Base-by-base conservation (phyloP, 2,329 filamentous ascomycete genomes). In the Alternaria arbusti region DNA sequence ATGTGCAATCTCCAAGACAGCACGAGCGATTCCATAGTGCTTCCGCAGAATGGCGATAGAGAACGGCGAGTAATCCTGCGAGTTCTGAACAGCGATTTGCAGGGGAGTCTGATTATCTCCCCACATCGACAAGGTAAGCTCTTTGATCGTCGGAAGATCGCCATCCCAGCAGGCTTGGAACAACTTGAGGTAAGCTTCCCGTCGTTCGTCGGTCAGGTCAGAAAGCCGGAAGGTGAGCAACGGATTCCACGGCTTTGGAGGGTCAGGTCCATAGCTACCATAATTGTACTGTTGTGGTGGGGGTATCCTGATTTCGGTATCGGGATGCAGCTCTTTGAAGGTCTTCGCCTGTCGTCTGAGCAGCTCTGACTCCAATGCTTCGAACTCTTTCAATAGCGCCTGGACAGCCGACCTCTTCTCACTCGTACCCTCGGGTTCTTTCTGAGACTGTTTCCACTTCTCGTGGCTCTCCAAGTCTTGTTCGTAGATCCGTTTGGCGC, bases 101-200 rank as follows among this genome's bases (percentile, higher is more conserved):
- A 96, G 82, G 0, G 76, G 76, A 28, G 84, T 79, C 56, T 89
- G 83, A 6, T 84, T 79, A 6, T 85, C 80, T 12, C 86, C 82
- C 87, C 89, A 91, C 2, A 86, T 80, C 11, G 83, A 80, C 20
- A 92, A 79, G 1, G 90, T 91, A 40, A 92, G 81, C 13, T 80
- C 77, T 72, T 91, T 92, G 77, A 95, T 87, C 4, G 82, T 87
- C 1, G 87, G 82, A 1, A 91, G 67, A 68, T 96, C 87, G n/a
- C 90, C 90, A 5, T 71, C 71, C 91, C 91, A 96, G 5, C 88
- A 88, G 36, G 91, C 91, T 73, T 95, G 88, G 75, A 92, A 91
- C 82, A 95, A 78, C 65, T 86, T 81, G 6, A 91, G 65, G 65
- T 94, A 95, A 0, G 85, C 89, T 32, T 83, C 80, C 25, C 83